Base-by-base conservation (phyloP, 2,329 filamentous ascomycete species). In the Verticillium klebahnii region DNA sequence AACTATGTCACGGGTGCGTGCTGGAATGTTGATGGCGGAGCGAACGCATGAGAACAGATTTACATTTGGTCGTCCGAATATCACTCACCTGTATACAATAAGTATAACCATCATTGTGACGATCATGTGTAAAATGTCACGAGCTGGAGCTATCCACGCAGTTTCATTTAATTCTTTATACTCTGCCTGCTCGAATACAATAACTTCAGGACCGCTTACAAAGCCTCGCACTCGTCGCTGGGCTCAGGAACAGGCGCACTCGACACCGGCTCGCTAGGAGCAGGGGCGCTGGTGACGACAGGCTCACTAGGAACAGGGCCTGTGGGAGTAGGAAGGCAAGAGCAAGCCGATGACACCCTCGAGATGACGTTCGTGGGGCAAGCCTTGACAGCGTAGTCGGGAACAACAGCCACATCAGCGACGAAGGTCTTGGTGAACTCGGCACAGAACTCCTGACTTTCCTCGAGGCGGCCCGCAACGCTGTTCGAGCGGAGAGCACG, bases 261-360 rank as follows among this genome's bases (percentile, higher is more conserved):
- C 17, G 19, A n/a, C 39, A 17, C 8, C 9, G 17, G 5, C n/a
- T 45, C 17, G 39, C 39, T 45, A n/a, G 39, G 36, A 37, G 36
- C 11, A 37, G 36, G 17, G 17, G 39, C 15, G n/a, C 39, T 45
- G 39, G 39, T 29, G 29, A 29, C 29, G 29, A 29, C 29, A 29
- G 29, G 29, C 29, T 29, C 29, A 29, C 29, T 29, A 1, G 29
- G 29, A 29, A 29, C 7, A 14, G 34, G 5, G 34, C 34, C 34
- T 36, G 66, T 67, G 6, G 66, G 62, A 9, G 67, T 66, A 1
- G 67, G 67, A 60, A 68, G 39, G 63, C 67, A 68, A 2, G 66
- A 67, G 63, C 67, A 68, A n/a, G 67, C 67, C 7, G 65, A 67
- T 54, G 65, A 67, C 17, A 65, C 67, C 31, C 66, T 64, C 5